Evolutionary conservation across 495 filamentous ascomycete species (phyloP), one percentile per base, ranked within the genome.

Genomic region (Aspergillus sparsus): DNA sequence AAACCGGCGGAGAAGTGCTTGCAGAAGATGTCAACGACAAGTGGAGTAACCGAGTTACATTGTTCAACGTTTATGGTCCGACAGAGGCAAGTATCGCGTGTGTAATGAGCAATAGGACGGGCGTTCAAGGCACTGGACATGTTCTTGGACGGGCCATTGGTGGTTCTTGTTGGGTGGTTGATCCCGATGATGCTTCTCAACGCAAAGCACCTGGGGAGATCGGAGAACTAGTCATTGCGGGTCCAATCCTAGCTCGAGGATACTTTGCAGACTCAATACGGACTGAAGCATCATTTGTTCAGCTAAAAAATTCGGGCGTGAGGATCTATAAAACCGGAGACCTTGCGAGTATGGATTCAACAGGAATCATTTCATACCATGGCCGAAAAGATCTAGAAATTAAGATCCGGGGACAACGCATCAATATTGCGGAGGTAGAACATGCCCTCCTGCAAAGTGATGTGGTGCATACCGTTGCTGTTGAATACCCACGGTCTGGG

Each of bases 361-460:
- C 18, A 2, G 58, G 58, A 7, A 33, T 31, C 21, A 55, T 61
- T 7, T 37, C 44, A 6, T 55, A 47, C 13, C 58, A 47, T 9
- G 58, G 58, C 3, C 39, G 58, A 11, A 55, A 60, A 12, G 58
- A 60, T 39, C 41, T 49, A 13, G 42, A 61, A 27, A 33, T 61
- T 41, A 61, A 61, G 42, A 47, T 61, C 13, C 51, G 46, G 12
- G 58, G 58, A 3, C 58, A 61, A 6, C 58, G 58, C 2, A 61
- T 61, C 58, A 49, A 61, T 15, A 47, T 61, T 15, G 58, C 41
- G 3, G 58, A 61, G 42, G 45, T 61, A n/a, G 51, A 61, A 16
- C 50, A 45, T 16, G 57, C 50, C 7, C 37, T 60, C n/a, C 12
- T 60, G 39, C 57, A 53, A 7, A 53, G 41, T 11, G 50, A 53